These are phyloP conservation scores for Porphyrellus cyaneotinctus DNA, from an alignment of 768 basidiomycete genomes.

Conservation along the genomic window DNA sequence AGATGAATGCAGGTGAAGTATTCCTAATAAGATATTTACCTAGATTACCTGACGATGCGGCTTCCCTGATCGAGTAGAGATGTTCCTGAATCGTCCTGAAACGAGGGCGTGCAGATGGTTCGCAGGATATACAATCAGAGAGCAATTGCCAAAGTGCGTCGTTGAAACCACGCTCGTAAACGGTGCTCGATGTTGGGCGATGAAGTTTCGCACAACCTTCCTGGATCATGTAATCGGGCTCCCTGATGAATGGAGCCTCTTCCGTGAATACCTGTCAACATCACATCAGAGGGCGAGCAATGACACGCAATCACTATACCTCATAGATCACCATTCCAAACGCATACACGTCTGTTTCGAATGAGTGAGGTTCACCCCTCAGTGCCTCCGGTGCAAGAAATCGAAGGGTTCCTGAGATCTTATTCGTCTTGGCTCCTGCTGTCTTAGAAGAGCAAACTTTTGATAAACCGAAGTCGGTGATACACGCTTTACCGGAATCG, in stretches of 20 bases:
- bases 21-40: not conserved
- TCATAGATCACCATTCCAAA: slow-evolving; percentile 32
- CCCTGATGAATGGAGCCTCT: slow-evolving; percentile 5
- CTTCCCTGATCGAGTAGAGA: not conserved
- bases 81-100: not conserved
- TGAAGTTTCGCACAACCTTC: not conserved
- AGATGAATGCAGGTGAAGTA: no score
- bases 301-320: slow-evolving; percentile 6
- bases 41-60: no score
- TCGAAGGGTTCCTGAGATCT: slow-evolving; percentile 25
- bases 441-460: slow-evolving; percentile 18
- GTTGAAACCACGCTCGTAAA: slow-evolving; percentile 1
- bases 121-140: not conserved
- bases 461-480: slow-evolving; percentile 35
- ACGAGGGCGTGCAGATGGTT: not conserved
- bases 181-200: not conserved
- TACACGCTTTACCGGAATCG: slow-evolving; percentile 27
- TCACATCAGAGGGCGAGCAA: not conserved
- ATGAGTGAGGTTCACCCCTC: slow-evolving; percentile 9
- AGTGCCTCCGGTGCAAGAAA: slow-evolving; percentile 32
- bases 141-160: slow-evolving; percentile 6
- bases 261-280: slow-evolving; percentile 7
- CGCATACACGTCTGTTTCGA: slow-evolving; percentile 28
- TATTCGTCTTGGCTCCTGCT: slow-evolving; percentile 14
- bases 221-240: not conserved